phyloP scores from a whole-genome alignment of 495 filamentous ascomycete species.

The Thermochaetoides thermophila region DNA sequence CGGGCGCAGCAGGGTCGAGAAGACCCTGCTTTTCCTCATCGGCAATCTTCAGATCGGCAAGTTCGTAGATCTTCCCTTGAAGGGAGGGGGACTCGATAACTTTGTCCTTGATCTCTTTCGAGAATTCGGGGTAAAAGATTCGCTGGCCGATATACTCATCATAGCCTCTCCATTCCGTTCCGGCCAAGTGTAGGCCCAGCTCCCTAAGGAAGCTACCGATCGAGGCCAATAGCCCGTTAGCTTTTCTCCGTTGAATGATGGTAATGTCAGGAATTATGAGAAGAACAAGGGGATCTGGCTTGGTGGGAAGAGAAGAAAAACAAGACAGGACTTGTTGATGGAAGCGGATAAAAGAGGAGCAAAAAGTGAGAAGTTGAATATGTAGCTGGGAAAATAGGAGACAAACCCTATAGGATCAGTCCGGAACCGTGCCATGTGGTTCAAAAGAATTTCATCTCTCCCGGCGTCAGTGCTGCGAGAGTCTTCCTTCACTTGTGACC shows the following conservation, averaged over 20 bases:
- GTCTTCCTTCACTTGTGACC: no score
- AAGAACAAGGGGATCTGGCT: no score
- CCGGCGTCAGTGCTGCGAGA: conserved; percentile 25
- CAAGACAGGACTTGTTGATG: no score
- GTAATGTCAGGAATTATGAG: no score
- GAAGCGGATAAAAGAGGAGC: conserved; percentile 22
- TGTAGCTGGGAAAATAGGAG: not conserved
- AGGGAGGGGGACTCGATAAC: conserved; percentile 66
- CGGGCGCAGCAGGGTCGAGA: conserved; percentile 39
- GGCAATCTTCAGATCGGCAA: conserved; percentile 56
- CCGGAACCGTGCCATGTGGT: conserved; percentile 66
- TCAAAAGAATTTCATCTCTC: conserved; percentile 60
- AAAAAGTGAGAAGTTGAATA: conserved; percentile 8
- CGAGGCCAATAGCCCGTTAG: no score
- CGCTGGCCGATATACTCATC: conserved; percentile 80
- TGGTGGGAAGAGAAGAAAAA: no score
- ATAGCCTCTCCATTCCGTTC: conserved; percentile 87
- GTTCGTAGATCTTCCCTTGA: conserved; percentile 53
- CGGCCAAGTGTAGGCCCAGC: conserved; percentile 76
- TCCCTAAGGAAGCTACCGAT: conserved; percentile 87
- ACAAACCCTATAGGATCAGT: conserved; percentile 38
- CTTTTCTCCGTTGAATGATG: no score
- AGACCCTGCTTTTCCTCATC: conserved; percentile 66
- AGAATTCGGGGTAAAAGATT: conserved; percentile 84
- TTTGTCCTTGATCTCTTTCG: conserved; percentile 67